Conservation (phyloP, 306 rosid species). For the Rosa multiflora region DNA sequence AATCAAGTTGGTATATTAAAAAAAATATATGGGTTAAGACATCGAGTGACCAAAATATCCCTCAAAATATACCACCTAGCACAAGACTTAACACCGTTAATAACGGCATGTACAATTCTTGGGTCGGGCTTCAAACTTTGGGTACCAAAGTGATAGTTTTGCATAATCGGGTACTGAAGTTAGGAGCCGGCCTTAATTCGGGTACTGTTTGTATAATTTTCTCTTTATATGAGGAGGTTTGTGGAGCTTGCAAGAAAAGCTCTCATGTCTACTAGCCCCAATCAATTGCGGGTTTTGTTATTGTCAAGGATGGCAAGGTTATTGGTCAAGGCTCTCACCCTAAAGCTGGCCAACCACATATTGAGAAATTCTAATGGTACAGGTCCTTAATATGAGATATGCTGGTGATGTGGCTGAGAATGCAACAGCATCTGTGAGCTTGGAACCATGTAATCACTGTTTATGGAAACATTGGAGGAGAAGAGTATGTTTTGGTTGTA, state of each 20-base stretch:
- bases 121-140: too few relatives aligned
- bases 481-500: background rate
- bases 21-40: too few relatives aligned
- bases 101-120: too few relatives aligned
- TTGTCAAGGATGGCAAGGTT: slow-evolving; percentile 68
- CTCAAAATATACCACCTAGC: too few relatives aligned
- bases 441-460: slow-evolving; percentile 85
- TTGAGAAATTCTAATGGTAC: slow-evolving; percentile 45
- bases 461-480: background rate
- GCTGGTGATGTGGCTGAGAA: slow-evolving; percentile 76
- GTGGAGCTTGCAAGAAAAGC: slow-evolving; percentile 70
- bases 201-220: too few relatives aligned
- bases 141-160: too few relatives aligned
- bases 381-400: slow-evolving; percentile 83
- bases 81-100: too few relatives aligned
- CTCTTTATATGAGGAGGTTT: slow-evolving; percentile 59
- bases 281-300: slow-evolving; percentile 80
- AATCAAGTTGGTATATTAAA: too few relatives aligned
- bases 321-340: slow-evolving; percentile 90
- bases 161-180: too few relatives aligned
- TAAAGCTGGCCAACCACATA: slow-evolving; percentile 85
- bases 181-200: too few relatives aligned
- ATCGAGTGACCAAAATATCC: too few relatives aligned
- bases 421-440: slow-evolving; percentile 76
- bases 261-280: slow-evolving; percentile 59